phyloP scores from a whole-genome alignment of 73 alveolate genomes.

The Durusdinium trenchii region DNA sequence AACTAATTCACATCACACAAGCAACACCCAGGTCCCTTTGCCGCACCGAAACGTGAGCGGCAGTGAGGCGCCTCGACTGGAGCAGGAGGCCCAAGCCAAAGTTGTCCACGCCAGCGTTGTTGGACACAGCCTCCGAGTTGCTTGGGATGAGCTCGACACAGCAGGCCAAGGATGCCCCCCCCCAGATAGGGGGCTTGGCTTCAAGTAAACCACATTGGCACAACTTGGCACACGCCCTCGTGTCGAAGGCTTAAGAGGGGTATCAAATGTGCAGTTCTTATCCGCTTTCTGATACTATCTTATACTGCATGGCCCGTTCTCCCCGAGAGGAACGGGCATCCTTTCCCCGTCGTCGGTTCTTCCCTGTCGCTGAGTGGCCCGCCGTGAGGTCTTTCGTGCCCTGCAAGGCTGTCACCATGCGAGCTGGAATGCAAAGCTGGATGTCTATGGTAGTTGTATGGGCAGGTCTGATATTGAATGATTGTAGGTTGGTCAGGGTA shows the following conservation, averaged over 20 bases:
- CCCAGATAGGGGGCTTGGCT: not conserved
- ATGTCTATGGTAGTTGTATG: too few species aligned
- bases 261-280: not conserved
- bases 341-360: too few species aligned
- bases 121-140: conserved; percentile 94
- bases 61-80: conserved; percentile 42
- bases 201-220: not conserved
- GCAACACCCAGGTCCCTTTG: too few species aligned
- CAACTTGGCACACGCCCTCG: too few species aligned
- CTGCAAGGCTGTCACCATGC: not conserved
- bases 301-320: too few species aligned
- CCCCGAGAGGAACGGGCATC: too few species aligned
- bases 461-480: too few species aligned
- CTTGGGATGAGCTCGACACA: not conserved
- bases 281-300: not conserved
- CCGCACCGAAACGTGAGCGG: too few species aligned
- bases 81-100: conserved; percentile 97
- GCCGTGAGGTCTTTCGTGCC: conserved; percentile 59
- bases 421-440: not conserved
- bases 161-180: not conserved
- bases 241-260: not conserved
- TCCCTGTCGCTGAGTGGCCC: not conserved
- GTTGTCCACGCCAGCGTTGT: conserved; percentile 97
- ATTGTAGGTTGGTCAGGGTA: too few species aligned
- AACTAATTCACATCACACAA: too few species aligned